Evolutionary conservation across 805 yeast species (phyloP), one percentile per base, ranked within the genome.

Genomic region (Candida parachauliodes): DNA sequence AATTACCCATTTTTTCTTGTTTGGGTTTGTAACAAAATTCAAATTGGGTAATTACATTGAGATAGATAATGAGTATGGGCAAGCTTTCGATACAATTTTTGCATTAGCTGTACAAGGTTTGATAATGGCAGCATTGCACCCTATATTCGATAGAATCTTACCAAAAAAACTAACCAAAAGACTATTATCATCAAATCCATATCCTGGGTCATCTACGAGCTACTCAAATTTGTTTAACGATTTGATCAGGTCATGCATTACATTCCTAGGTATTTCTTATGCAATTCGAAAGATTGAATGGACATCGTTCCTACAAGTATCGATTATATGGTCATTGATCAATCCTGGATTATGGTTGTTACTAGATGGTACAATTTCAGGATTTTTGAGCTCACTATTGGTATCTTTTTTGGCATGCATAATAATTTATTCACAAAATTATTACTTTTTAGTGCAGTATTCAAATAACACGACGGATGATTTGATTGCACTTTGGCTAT

Each of bases 211-310:
- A 28, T 35, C 45, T 9, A 44, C 48, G 10, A 44, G 45, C 16
- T 49, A 59, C 32, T 47, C 59, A 20, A 61, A 57, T 37, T 43
- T 66, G 32, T 41, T 59, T 34, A 66, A 59, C 46, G 73, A 68
- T 44, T 50, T 60, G 8, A 37, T 68, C 15, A 50, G 74, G 23
- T 59, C 79, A 15, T 57, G 68, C 32, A 74, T 82, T 39, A 82
- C 87, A 2, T 72, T 83, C 48, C 60, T 83, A 29, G 94, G 94
- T 2, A 74, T 84, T 24, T 71, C 80, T 4, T 83, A 79, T 50
- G 88, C 87, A 17, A 71, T 84, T 23, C 71, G 85, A 47, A 79
- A 76, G 45, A 65, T 81, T 26, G 82, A 80, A 48, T 83, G 91
- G 91, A 60, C 70, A 34, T 73, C 83, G 0, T 70, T 79, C 14